These are phyloP conservation scores for Primulina huaijiensis DNA, from an alignment of 257 asterid species.

Conservation along the genomic window DNA sequence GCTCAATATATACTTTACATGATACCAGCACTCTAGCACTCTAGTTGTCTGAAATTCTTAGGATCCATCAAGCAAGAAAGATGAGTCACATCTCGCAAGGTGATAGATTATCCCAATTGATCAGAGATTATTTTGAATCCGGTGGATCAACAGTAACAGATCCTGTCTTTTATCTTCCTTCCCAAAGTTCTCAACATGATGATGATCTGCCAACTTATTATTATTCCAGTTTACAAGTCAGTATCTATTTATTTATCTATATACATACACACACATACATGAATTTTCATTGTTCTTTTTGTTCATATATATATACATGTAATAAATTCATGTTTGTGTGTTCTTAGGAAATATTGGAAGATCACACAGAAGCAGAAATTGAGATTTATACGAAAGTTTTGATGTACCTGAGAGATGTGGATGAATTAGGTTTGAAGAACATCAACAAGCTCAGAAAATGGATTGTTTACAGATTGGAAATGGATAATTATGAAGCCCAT, in stretches of 20 bases:
- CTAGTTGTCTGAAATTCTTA: not conserved
- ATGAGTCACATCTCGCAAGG: slow-evolving; percentile 31
- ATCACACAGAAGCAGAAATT: slow-evolving; percentile 40
- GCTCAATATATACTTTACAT: too few species aligned
- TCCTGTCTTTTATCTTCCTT: slow-evolving; percentile 24
- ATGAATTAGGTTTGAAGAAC: slow-evolving; percentile 22
- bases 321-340: not conserved
- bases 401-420: slow-evolving; percentile 33
- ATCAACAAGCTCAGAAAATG: slow-evolving; percentile 35
- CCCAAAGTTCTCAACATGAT: slow-evolving; percentile 29
- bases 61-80: slow-evolving; percentile 4
- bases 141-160: slow-evolving; percentile 26
- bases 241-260: too few species aligned
- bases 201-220: slow-evolving; percentile 22
- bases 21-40: not conserved
- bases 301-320: too few species aligned
- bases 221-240: slow-evolving; percentile 38
- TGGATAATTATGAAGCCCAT: slow-evolving; percentile 51
- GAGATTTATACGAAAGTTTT: slow-evolving; percentile 44
- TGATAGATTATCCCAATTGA: slow-evolving; percentile 28
- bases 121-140: slow-evolving; percentile 30
- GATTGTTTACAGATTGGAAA: slow-evolving; percentile 45
- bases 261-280: not conserved
- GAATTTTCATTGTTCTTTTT: not conserved
- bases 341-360: slow-evolving; percentile 48